Conservation (phyloP, 257 asterid genomes). For the Pogostemon cablin region DNA sequence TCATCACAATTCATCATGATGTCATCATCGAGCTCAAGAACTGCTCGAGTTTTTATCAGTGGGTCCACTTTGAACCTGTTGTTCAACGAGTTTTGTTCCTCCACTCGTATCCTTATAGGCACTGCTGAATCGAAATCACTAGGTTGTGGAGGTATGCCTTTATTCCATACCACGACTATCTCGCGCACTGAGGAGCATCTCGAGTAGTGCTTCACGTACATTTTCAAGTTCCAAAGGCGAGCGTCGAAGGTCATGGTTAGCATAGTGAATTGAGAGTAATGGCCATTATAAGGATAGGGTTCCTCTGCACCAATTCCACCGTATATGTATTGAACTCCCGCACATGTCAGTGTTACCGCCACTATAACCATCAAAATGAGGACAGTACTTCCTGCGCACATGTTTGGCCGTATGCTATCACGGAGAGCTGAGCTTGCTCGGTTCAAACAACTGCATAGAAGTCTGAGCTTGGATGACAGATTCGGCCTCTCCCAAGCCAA, state of each 20-base stretch:
- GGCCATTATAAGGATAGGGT: constrained; percentile 64
- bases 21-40: constrained; percentile 93
- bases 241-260: constrained; percentile 94
- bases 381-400: constrained; percentile 50
- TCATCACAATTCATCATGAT: constrained; percentile 95
- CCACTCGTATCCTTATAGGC: constrained; percentile 80
- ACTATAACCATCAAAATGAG: constrained; percentile 40
- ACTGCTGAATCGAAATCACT: constrained; percentile 79
- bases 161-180: constrained; percentile 96
- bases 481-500: constrained; percentile 65
- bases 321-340: constrained; percentile 58
- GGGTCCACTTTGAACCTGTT: constrained; percentile 81
- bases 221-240: constrained; percentile 87
- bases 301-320: constrained; percentile 97
- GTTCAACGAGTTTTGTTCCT: constrained; percentile 76
- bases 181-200: constrained; percentile 92
- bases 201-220: constrained; percentile 89
- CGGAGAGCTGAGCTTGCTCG: constrained; percentile 57
- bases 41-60: constrained; percentile 69
- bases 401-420: constrained; percentile 54
- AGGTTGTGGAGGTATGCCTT: constrained; percentile 68
- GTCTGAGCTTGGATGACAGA: constrained; percentile 64
- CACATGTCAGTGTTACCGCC: constrained; percentile 51
- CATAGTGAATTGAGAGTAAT: constrained; percentile 85
- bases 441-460: constrained; percentile 73